A percentile compares a stretch with the other conserved stretches of the same genome.
Conservation (phyloP, 2,329 filamentous ascomycete genomes). For the Cylindrodendrum hubeiense region DNA sequence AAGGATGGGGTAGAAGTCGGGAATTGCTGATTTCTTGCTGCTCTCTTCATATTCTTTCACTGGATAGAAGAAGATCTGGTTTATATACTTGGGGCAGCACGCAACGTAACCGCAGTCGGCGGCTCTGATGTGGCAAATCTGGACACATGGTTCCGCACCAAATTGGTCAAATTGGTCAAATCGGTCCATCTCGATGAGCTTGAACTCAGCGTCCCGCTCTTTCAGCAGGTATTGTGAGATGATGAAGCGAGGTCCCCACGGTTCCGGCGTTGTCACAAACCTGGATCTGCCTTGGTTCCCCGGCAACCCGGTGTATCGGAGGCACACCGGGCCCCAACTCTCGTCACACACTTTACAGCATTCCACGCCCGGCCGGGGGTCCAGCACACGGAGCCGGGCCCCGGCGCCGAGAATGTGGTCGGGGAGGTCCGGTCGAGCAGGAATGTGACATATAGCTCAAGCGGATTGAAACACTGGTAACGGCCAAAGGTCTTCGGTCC, state of each 20-base stretch:
- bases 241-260: slow-evolving; percentile 21
- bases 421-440: slow-evolving; percentile 31
- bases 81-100: slow-evolving; percentile 21
- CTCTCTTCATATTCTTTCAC: neutral
- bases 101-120: neutral
- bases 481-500: slow-evolving; percentile 23
- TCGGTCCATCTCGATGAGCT: slow-evolving; percentile 24
- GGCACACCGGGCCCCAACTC: slow-evolving; percentile 18
- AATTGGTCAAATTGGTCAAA: slow-evolving; percentile 22
- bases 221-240: slow-evolving; percentile 11
- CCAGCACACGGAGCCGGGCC: slow-evolving; percentile 36
- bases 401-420: slow-evolving; percentile 41
- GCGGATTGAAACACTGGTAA: slow-evolving; percentile 31
- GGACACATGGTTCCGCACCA: slow-evolving; percentile 8
- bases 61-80: slow-evolving; percentile 6
- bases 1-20: slow-evolving; percentile 33
- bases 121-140: slow-evolving; percentile 9
- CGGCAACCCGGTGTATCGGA: slow-evolving; percentile 32
- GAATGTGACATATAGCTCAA: slow-evolving; percentile 38
- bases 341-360: slow-evolving; percentile 35
- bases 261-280: slow-evolving; percentile 27
- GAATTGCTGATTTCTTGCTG: slow-evolving; percentile 28
- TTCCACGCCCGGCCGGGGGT: slow-evolving; percentile 37
- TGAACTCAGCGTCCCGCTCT: slow-evolving; percentile 19
- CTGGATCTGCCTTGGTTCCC: slow-evolving; percentile 35